These are phyloP conservation scores for Diaporthe citri DNA, from an alignment of 2,329 filamentous ascomycete genomes.

Conservation along the genomic window DNA sequence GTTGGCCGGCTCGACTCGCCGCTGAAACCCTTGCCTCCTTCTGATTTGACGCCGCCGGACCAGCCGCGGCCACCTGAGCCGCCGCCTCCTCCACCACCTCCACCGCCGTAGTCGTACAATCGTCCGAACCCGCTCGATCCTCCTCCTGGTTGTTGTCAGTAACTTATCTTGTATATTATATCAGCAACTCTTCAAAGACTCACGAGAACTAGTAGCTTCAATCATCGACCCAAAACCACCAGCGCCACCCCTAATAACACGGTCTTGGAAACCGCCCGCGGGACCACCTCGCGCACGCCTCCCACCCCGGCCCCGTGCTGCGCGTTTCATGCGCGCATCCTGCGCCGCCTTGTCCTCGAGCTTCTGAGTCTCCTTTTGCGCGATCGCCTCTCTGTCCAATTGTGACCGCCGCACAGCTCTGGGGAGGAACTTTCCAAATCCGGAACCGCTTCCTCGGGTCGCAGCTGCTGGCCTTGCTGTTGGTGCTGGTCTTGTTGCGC, in stretches of 20 bases:
- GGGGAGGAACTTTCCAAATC: slow-evolving; percentile 47
- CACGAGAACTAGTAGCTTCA: slow-evolving; percentile 34
- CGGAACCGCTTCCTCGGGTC: slow-evolving; percentile 20
- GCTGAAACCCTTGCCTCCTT: slow-evolving; percentile 31
- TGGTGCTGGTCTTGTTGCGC: slow-evolving; percentile 2
- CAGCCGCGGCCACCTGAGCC: slow-evolving; percentile 26
- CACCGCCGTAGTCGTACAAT: slow-evolving; percentile 43
- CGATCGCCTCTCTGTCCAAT: slow-evolving; percentile 52
- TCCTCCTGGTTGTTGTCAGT: slow-evolving; percentile 31
- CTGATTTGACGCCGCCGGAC: slow-evolving; percentile 34
- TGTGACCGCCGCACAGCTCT: slow-evolving; percentile 51
- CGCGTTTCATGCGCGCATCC: slow-evolving; percentile 45
- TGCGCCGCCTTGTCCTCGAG: slow-evolving; percentile 48
- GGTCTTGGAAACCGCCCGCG: slow-evolving; percentile 37
- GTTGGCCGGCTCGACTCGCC: slow-evolving; percentile 36
- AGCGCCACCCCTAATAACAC: slow-evolving; percentile 34
- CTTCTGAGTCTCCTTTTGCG: slow-evolving; percentile 50
- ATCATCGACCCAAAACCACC: slow-evolving; percentile 36
- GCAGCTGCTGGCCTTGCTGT: slow-evolving; percentile 25
- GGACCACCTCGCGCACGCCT: slow-evolving; percentile 44
- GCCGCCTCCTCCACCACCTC: slow-evolving; percentile 37
- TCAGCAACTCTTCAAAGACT: neutral
- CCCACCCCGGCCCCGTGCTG: slow-evolving; percentile 45
- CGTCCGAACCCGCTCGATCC: slow-evolving; percentile 31
- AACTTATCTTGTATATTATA: no score